Percentiles rank a stretch among this genome's conserved stretches.
Evolutionary conservation across 495 filamentous ascomycete species (phyloP).

Genomic region (Staphylotrichum longicolle): DNA sequence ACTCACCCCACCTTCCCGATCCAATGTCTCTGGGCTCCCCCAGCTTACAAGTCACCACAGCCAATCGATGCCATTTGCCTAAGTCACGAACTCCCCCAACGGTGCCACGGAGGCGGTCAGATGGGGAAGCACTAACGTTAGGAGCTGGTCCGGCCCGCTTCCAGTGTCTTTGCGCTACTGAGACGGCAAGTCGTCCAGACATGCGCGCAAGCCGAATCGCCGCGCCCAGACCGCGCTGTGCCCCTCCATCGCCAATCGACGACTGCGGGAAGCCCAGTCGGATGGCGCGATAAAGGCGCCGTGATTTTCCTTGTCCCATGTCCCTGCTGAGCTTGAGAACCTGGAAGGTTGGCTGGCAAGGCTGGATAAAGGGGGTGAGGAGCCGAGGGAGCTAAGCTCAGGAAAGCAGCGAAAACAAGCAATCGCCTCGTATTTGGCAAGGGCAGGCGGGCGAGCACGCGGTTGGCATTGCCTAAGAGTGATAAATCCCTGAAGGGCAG

Average conservation of each 20-base stretch:
- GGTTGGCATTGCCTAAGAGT: too few relatives aligned
- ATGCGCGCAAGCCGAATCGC: too few relatives aligned
- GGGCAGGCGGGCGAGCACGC: too few relatives aligned
- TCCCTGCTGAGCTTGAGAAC: too few relatives aligned
- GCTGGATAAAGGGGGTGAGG: too few relatives aligned
- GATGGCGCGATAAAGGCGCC: not conserved
- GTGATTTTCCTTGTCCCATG: too few relatives aligned
- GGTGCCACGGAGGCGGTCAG: conserved; percentile 30
- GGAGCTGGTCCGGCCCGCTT: conserved; percentile 14
- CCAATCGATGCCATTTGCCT: conserved; percentile 20
- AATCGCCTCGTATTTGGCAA: too few relatives aligned
- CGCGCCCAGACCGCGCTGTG: not conserved
- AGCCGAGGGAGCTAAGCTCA: too few relatives aligned
- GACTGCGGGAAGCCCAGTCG: not conserved
- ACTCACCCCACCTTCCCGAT: conserved; percentile 7
- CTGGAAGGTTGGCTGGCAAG: too few relatives aligned
- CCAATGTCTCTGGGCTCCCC: not conserved
- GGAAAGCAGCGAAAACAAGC: too few relatives aligned
- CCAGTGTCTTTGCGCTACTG: conserved; percentile 8
- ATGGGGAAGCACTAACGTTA: conserved; percentile 12
- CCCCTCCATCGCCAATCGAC: not conserved
- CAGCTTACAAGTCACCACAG: conserved; percentile 6
- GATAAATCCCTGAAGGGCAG: not conserved
- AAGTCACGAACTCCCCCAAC: conserved; percentile 23
- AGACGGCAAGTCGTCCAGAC: not conserved